phyloP scores from a whole-genome alignment of 495 filamentous ascomycete species.

The Cenococcum geophilum region DNA sequence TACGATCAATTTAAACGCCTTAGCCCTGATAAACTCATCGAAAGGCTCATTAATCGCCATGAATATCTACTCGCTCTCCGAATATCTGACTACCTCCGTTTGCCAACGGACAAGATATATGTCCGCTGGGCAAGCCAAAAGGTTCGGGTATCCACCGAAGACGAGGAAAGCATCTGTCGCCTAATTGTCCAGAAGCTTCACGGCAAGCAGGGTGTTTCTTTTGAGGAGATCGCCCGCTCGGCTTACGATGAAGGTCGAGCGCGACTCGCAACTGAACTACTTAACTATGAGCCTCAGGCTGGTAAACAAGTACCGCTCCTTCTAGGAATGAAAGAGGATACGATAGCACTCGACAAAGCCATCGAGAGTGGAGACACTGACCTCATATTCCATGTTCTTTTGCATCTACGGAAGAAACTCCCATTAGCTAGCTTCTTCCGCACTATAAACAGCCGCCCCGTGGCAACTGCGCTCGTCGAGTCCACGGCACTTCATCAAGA shows the following conservation, averaged over 20 bases:
- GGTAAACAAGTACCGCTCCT: constrained; percentile 94
- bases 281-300: constrained; percentile 89
- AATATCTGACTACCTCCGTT: constrained; percentile 78
- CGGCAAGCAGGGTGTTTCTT: constrained; percentile 86
- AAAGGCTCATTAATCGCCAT: constrained; percentile 76
- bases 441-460: constrained; percentile 77
- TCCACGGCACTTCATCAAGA: constrained; percentile 71
- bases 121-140: constrained; percentile 96
- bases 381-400: constrained; percentile 79
- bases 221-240: constrained; percentile 87
- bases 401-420: constrained; percentile 84
- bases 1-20: constrained; percentile 87
- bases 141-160: constrained; percentile 73
- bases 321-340: constrained; percentile 91
- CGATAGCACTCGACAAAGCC: constrained; percentile 92
- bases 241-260: constrained; percentile 91
- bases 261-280: constrained; percentile 76
- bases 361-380: constrained; percentile 94
- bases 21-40: constrained; percentile 78
- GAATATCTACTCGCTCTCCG: constrained; percentile 88
- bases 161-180: constrained; percentile 82
- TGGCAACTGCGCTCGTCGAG: constrained; percentile 85
- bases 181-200: constrained; percentile 80
- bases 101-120: constrained; percentile 85
- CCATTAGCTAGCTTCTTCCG: constrained; percentile 89